Evolutionary conservation across 345 rosid genomes (phyloP).

Genomic region (Lumnitzera racemosa): DNA sequence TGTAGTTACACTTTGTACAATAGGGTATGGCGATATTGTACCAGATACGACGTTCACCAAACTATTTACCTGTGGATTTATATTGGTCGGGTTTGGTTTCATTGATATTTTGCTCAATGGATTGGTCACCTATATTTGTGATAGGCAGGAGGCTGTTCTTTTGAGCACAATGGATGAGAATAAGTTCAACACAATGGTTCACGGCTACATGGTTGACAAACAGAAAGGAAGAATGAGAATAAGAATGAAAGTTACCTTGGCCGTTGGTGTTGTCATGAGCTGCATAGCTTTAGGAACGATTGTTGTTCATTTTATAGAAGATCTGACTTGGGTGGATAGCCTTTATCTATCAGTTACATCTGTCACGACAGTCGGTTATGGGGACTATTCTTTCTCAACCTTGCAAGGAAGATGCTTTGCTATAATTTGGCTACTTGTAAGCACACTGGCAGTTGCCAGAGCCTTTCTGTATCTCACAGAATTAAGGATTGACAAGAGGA

Average conservation of each 20-base stretch:
- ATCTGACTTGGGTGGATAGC: conserved; percentile 53
- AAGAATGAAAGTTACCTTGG: conserved; percentile 45
- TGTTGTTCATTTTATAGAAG: conserved; percentile 33
- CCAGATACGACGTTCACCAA: conserved; percentile 53
- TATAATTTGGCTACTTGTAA: conserved; percentile 44
- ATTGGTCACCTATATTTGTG: conserved; percentile 54
- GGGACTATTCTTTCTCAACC: conserved; percentile 47
- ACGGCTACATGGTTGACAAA: conserved; percentile 44
- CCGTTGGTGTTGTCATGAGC: conserved; percentile 34
- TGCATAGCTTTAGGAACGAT: conserved; percentile 48
- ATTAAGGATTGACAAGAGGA: conserved; percentile 50
- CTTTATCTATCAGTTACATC: conserved; percentile 57
- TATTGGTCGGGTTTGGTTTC: conserved; percentile 58
- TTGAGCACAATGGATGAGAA: conserved; percentile 47
- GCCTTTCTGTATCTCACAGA: conserved; percentile 54
- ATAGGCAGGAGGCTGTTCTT: conserved; percentile 47
- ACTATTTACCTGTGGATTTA: conserved; percentile 45
- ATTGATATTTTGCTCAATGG: conserved; percentile 52
- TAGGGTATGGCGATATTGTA: conserved; percentile 63
- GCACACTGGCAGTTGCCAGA: conserved; percentile 60
- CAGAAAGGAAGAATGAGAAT: conserved; percentile 64
- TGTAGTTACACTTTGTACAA: conserved; percentile 62
- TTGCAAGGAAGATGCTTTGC: conserved; percentile 53
- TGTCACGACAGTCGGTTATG: conserved; percentile 65
- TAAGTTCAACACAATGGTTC: conserved; percentile 34